Evolutionary conservation across 2,329 filamentous ascomycete species (phyloP).

Genomic region (Fusarium chuoi): DNA sequence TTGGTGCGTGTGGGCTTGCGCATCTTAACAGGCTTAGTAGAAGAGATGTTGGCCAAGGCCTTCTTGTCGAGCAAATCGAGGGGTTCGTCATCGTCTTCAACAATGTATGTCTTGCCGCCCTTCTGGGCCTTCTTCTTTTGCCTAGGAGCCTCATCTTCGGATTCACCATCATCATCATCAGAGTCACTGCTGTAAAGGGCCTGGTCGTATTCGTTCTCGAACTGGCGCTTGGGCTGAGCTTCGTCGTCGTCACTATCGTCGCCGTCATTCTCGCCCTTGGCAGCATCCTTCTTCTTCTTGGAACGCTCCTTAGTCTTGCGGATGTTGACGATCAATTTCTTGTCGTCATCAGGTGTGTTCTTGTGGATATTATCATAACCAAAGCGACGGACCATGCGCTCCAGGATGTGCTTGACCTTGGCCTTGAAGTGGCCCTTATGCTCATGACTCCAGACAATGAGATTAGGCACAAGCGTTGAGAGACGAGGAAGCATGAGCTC

Average conservation of each 20-base stretch:
- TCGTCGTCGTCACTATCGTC: constrained; percentile 68
- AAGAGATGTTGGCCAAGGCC: constrained; percentile 91
- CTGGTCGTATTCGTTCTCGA: constrained; percentile 94
- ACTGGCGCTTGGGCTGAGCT: constrained; percentile 65
- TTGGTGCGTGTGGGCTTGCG: constrained; percentile 67
- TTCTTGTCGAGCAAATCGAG: constrained; percentile 91
- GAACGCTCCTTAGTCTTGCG: constrained; percentile 92
- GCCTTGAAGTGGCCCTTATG: constrained; percentile 97
- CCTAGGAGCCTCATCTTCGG: constrained; percentile 67
- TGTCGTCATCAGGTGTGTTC: constrained; percentile 84
- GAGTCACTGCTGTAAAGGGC: constrained; percentile 89
- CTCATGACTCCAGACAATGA: constrained; percentile 97
- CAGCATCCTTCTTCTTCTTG: constrained; percentile 86
- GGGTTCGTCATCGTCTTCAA: constrained; percentile 94
- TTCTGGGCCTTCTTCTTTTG: constrained; percentile 64
- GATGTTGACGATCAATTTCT: constrained; percentile 92
- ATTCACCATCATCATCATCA: constrained; percentile 62
- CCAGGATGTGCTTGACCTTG: constrained; percentile 98
- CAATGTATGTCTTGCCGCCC: constrained; percentile 81
- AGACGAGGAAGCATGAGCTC: constrained; percentile 83
- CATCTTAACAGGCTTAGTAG: constrained; percentile 80
- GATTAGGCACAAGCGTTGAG: constrained; percentile 81
- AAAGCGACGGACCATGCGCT: constrained; percentile 92
- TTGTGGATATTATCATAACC: constrained; percentile 83
- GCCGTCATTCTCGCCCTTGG: constrained; percentile 65